Evolutionary conservation across 1,284 basidiomycete species (phyloP).

Genomic region (Malassezia slooffiae): DNA sequence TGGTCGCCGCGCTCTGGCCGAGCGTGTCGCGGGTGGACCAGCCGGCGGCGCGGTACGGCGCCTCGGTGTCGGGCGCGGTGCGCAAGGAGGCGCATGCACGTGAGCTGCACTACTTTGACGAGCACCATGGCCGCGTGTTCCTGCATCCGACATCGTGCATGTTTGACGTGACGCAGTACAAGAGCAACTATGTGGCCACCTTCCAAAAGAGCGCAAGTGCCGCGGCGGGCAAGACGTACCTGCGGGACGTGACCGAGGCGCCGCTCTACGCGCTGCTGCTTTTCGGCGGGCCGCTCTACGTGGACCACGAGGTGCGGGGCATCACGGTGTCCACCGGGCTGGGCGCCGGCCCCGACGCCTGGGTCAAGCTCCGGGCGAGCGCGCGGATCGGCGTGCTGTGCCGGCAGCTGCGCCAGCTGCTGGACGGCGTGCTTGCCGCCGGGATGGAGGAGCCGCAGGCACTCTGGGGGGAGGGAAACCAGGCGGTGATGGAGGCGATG

Average conservation of each 20-base stretch:
- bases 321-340: constrained; percentile 50
- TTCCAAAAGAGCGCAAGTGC: constrained; percentile 62
- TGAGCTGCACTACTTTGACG: constrained; percentile 36
- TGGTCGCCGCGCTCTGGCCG: constrained; percentile 47
- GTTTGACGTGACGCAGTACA: constrained; percentile 64
- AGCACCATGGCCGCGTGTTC: constrained; percentile 55
- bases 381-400: constrained; percentile 79
- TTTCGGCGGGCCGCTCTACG: constrained; percentile 67
- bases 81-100: constrained; percentile 31
- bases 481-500: constrained; percentile 60
- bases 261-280: constrained; percentile 72
- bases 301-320: constrained; percentile 61
- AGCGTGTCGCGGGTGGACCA: constrained; percentile 50
- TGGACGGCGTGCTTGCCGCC: constrained; percentile 18
- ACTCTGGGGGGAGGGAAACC: constrained; percentile 52
- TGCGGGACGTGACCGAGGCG: constrained; percentile 81
- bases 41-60: constrained; percentile 34
- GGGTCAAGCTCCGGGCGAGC: constrained; percentile 65
- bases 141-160: constrained; percentile 74
- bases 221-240: constrained; percentile 59
- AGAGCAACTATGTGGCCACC: constrained; percentile 66
- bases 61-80: constrained; percentile 34
- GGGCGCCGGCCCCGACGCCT: constrained; percentile 40
- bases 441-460: constrained; percentile 16
- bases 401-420: constrained; percentile 61